Percentiles rank a stretch among this genome's conserved stretches.
These are phyloP conservation scores for Lojkania enalia DNA, from an alignment of 2,329 filamentous ascomycete genomes.

Conservation along the genomic window DNA sequence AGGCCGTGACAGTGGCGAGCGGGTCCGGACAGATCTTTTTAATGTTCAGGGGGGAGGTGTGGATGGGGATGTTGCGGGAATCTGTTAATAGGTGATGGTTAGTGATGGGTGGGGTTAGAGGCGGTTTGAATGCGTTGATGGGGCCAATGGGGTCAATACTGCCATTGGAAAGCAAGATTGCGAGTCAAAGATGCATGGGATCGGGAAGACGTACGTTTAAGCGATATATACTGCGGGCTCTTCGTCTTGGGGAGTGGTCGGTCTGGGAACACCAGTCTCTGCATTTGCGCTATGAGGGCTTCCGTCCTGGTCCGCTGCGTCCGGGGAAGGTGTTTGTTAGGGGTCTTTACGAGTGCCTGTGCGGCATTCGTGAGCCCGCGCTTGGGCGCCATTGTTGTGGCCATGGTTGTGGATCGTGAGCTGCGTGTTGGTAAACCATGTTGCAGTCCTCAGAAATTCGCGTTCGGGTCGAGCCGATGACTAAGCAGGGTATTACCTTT, in stretches of 20 bases:
- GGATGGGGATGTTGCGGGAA: conserved; percentile 52
- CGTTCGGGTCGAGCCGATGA: too few species aligned
- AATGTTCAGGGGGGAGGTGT: conserved; percentile 60
- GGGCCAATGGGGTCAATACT: too few species aligned
- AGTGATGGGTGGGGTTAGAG: neutral
- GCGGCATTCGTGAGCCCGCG: neutral
- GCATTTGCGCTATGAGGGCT: neutral
- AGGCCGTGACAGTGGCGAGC: conserved; percentile 65
- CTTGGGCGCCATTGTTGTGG: conserved; percentile 1
- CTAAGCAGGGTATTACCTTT: too few species aligned
- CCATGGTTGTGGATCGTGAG: conserved; percentile 1
- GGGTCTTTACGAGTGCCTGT: neutral
- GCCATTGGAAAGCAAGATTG: too few species aligned
- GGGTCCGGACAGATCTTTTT: conserved; percentile 65
- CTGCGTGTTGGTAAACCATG: neutral
- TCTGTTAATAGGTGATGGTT: conserved; percentile 5
- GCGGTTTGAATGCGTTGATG: too few species aligned
- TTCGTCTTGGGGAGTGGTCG: neutral
- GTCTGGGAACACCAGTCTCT: neutral
- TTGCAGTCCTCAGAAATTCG: neutral
- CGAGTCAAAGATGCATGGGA: neutral
- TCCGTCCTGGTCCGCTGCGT: neutral
- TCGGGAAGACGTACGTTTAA: neutral
- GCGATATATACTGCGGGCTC: neutral
- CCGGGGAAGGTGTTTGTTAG: neutral